Base-by-base conservation (phyloP, 2,329 filamentous ascomycete genomes). In the Sporothrix phasma region DNA sequence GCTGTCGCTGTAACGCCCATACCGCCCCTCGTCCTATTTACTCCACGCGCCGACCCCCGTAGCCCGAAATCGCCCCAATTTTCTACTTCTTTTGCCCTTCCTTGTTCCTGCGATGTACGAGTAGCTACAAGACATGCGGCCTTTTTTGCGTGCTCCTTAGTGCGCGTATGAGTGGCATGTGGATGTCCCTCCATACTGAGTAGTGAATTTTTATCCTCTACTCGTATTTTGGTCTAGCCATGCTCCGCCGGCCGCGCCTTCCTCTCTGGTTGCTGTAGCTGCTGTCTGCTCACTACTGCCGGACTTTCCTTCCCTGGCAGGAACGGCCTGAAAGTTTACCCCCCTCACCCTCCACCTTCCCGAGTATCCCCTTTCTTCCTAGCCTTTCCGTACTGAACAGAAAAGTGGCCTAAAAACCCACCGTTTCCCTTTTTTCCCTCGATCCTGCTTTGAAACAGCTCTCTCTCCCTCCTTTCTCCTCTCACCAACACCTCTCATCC, bases 401-500 rank as follows among this genome's bases (percentile, higher is more conserved):
- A 62, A 65, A 60, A 63, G 64, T 65, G 53, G 51, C 45, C 58
- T 61, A 59, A 64, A 66, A 64, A 60, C 59, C 59, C 46, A 59
- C 54, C 61, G 39, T 62, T 59, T 47, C 46, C 66, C 63, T 67
- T 69, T 70, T 67, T 67, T 65, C 67, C 61, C 53, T 59, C 49
- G 37, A 64, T 45, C 59, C 47, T 58, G 43, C 59, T 22, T 39
- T 37, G 22, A 31, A 46, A 7, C 17, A 26, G 22, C 24, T 53
- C 26, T 24, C 19, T 22, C 22, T 61, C 24, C 17, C 41, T 51
- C 46, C 26, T 29, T 37, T 68, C 70, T 66, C 67, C 66, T 65
- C 67, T 69, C 69, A 71, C 66, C 67, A 69, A 66, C 66, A 74
- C 22, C 17, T 63, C 41, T 26, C 43, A 47, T 26, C 22, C 13